Evolutionary conservation across 2,329 filamentous ascomycete species (phyloP).

Genomic region (Pseudovirgaria hyperparasitica): DNA sequence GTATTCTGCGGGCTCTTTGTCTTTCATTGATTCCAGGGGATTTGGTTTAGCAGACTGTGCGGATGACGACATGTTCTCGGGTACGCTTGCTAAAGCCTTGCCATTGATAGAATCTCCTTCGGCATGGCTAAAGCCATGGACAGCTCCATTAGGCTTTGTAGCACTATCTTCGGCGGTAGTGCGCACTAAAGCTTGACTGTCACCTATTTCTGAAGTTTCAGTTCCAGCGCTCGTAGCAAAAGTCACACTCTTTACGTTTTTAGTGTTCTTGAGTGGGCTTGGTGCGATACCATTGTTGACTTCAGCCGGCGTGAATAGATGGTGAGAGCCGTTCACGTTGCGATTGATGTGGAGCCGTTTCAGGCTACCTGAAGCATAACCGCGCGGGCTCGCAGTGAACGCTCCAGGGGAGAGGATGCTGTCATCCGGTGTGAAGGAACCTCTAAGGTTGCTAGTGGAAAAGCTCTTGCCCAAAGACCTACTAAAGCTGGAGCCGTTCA

Average conservation of each 20-base stretch:
- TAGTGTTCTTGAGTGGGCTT: slow-evolving; percentile 43
- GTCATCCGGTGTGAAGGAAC: slow-evolving; percentile 69
- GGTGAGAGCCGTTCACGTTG: slow-evolving; percentile 54
- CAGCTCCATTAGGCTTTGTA: slow-evolving; percentile 37
- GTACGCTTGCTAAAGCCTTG: slow-evolving; percentile 67
- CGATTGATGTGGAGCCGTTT: slow-evolving; percentile 92
- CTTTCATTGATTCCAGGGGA: slow-evolving; percentile 13
- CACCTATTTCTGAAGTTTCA: slow-evolving; percentile 24
- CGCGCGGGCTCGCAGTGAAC: slow-evolving; percentile 51
- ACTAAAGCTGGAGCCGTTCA: slow-evolving; percentile 46
- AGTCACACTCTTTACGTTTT: slow-evolving; percentile 52
- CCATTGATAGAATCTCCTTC: slow-evolving; percentile 40
- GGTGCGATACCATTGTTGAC: slow-evolving; percentile 36
- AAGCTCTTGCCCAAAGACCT: slow-evolving; percentile 74
- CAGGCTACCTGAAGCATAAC: slow-evolving; percentile 40
- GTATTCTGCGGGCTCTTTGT: slow-evolving; percentile 60
- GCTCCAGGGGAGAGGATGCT: slow-evolving; percentile 78
- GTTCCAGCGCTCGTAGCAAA: slow-evolving; percentile 20
- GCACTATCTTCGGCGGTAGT: slow-evolving; percentile 37
- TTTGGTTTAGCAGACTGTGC: slow-evolving; percentile 12
- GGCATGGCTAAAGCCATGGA: slow-evolving; percentile 24
- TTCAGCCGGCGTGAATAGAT: slow-evolving; percentile 39
- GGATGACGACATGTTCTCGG: slow-evolving; percentile 47
- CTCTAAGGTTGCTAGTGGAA: slow-evolving; percentile 74
- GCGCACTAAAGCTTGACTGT: slow-evolving; percentile 38